Base-by-base conservation (phyloP, 2,329 filamentous ascomycete genomes). In the Cercospora zeina region DNA sequence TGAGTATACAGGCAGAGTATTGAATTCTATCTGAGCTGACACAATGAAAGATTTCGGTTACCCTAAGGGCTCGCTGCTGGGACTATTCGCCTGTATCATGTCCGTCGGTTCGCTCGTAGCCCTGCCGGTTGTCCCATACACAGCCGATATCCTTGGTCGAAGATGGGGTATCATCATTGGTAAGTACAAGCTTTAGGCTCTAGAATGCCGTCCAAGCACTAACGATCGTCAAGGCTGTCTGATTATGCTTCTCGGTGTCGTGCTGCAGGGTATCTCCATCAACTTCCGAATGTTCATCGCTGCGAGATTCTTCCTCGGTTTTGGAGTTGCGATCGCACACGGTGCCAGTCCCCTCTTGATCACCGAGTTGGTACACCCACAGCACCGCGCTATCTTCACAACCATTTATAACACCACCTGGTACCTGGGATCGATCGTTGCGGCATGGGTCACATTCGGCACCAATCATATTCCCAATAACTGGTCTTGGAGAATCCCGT, bases 401-500 rank as follows among this genome's bases (percentile, higher is more conserved):
- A 79, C 78, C 9, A 78, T 80, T 62, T 80, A 79, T 71, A 80
- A 80, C 68, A 77, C 74, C 24, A 77, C 75, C 6, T 81, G 77
- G 77, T 78, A 79, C 61, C 65, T 78, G 30, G 79, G 79, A 30
- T 74, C 75, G 33, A 79, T 81, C 63, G 69, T 81, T 49, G 78
- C 79, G 21, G 76, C 79, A 36, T 81, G 80, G 79, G 69, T 76
- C 2, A 80, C 79, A 14, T 81, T 76, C 59, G 79, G 79, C 37
- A 81, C 77, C 0, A 72, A 77, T 21, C 74, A 74, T 45, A 77
- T 78, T 16, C 30, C 62, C 8, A 75, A 68, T 58, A 75, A 65
- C 69, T 84, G 82, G 83, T 77, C 78, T 0, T 82, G 80, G 83
- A 76, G 81, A 50, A 75, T 84, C 16, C 84, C 83, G 0, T 81